These are phyloP conservation scores for Wickerhamiella bombiphila DNA, from an alignment of 805 yeast species.

Conservation along the genomic window DNA sequence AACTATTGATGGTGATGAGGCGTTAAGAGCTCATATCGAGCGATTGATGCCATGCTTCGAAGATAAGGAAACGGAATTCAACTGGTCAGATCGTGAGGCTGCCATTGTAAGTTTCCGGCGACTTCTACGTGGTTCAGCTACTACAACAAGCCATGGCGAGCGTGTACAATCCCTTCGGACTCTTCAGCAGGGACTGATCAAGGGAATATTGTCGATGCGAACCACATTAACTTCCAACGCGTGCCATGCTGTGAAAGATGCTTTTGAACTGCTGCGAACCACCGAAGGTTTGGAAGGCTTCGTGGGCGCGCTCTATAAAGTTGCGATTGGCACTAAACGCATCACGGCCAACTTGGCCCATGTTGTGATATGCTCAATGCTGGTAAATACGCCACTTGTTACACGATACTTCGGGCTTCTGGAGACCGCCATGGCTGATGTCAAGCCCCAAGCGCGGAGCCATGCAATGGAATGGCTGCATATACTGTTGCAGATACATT, in stretches of 20 bases:
- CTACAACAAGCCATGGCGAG: slow-evolving; percentile 6
- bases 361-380: slow-evolving; percentile 32
- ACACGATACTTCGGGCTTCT: slow-evolving; percentile 7
- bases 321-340: slow-evolving; percentile 47
- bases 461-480: slow-evolving; percentile 60
- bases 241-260: slow-evolving; percentile 62
- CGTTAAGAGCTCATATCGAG: slow-evolving; percentile 22
- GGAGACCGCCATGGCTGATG: slow-evolving; percentile 44
- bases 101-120: slow-evolving; percentile 42
- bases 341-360: slow-evolving; percentile 41
- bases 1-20: slow-evolving; percentile 21
- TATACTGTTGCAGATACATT: slow-evolving; percentile 34
- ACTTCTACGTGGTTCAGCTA: slow-evolving; percentile 24
- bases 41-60: slow-evolving; percentile 29
- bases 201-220: slow-evolving; percentile 57
- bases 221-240: slow-evolving; percentile 70
- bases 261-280: slow-evolving; percentile 18
- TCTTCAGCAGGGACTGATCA: slow-evolving; percentile 46
- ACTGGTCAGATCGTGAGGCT: slow-evolving; percentile 68
- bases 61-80: slow-evolving; percentile 72
- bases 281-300: slow-evolving; percentile 32
- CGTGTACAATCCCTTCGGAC: slow-evolving; percentile 27
- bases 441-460: slow-evolving; percentile 54
- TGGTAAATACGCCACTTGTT: slow-evolving; percentile 26
- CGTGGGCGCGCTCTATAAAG: slow-evolving; percentile 34